Evolutionary conservation across 192 early-diverging fungal species (phyloP), one percentile per base, ranked within the genome.

Genomic region (Coemansia sp.): DNA sequence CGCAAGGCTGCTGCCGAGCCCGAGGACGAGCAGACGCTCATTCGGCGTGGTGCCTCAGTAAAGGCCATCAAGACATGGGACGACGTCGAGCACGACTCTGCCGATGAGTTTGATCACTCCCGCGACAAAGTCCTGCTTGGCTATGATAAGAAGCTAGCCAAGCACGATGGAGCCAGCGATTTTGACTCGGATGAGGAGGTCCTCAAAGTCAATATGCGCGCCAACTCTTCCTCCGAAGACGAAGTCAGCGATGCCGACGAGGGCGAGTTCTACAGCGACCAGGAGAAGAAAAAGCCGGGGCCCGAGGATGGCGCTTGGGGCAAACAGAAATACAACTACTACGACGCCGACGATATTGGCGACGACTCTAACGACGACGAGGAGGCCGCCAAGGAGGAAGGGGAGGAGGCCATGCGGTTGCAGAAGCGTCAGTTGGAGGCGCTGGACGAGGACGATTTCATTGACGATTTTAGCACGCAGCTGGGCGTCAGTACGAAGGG

Each of bases 361-460:
- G 85, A 87, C 7, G 92, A 95, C 53, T 74, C 91, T 42, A 90
- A 89, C 21, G 90, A 89, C 50, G 91, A 85, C 52, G 83, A 82
- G 53, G 77, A 61, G 3, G 83, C 75, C 6, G 73, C 88, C 61
- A 87, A 87, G 39, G 93, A 93, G 59, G 95, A 97, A 68, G 94
- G 93, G 57, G 86, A 86, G 48, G 95, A 96, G 75, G 95, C 93
- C 3, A 73, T 93, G 52, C 87, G 91, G 62, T 77, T 98, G 64
- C 94, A 95, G 64, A 88, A 86, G 75, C 85, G 91, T 69, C 87
- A 88, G 39, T 70, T 94, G 31, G 86, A 88, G 50, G 85, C 79
- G 31, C 87, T 96, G 82, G 83, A 88, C 33, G 95, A 96, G 70
- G 90, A 85, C 56, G 95, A 98, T 84, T 96, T 94, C 68, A 79